phyloP scores from a whole-genome alignment of 345 rosid genomes.

The Turnera subulata region DNA sequence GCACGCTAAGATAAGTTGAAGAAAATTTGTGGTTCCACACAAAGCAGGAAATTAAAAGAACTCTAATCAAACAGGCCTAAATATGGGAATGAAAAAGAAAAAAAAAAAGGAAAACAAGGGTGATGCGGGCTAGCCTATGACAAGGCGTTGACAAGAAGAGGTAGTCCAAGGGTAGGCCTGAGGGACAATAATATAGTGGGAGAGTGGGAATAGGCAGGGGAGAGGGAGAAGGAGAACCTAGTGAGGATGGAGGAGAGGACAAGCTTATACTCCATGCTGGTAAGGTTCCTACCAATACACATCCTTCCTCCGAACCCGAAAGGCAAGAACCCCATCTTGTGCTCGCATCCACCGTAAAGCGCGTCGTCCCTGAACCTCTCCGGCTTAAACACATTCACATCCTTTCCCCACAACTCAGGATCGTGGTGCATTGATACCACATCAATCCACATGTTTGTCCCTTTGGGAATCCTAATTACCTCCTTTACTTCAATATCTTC shows the following conservation, averaged over 20 bases:
- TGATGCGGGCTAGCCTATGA: too few relatives aligned
- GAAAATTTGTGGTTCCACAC: too few relatives aligned
- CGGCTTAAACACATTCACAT: slow-evolving; percentile 68
- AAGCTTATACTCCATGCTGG: slow-evolving; percentile 69
- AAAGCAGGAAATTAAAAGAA: too few relatives aligned
- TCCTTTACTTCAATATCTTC: slow-evolving; percentile 48
- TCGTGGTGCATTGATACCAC: slow-evolving; percentile 95
- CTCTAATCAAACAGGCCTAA: too few relatives aligned
- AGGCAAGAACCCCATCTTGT: slow-evolving; percentile 88
- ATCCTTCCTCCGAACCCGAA: slow-evolving; percentile 96
- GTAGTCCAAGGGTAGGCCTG: slow-evolving; percentile 68
- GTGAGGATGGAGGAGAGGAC: slow-evolving; percentile 61
- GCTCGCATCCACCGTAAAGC: slow-evolving; percentile 68
- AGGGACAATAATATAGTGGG: slow-evolving; percentile 69
- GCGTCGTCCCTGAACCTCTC: slow-evolving; percentile 63
- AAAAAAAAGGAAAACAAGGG: too few relatives aligned
- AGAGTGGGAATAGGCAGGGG: slow-evolving; percentile 61
- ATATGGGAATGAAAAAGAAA: too few relatives aligned
- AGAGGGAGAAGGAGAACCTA: slow-evolving; percentile 58
- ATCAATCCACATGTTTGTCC: slow-evolving; percentile 89
- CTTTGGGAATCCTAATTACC: slow-evolving; percentile 49
- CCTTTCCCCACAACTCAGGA: slow-evolving; percentile 67
- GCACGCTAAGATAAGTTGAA: too few relatives aligned
- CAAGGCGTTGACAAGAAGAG: slow-evolving; percentile 54
- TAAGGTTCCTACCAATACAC: slow-evolving; percentile 80